Conservation (phyloP, 2,329 filamentous ascomycete genomes). For the Ambrosiella beaveri region DNA sequence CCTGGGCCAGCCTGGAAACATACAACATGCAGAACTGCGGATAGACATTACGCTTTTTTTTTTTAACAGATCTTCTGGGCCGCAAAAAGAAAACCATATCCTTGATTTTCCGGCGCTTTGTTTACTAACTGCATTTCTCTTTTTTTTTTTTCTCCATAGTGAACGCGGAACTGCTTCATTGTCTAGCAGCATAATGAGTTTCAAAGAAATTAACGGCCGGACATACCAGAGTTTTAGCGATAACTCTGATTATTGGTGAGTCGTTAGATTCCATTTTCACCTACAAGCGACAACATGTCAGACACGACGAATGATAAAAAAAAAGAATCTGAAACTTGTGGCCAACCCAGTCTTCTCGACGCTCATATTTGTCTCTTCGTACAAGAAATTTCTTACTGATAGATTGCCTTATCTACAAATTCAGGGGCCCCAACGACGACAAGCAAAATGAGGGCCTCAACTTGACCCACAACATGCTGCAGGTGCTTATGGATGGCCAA, state of each 20-base stretch:
- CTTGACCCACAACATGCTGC: slow-evolving; percentile 10
- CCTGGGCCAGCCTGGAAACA: background rate
- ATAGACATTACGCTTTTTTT: background rate
- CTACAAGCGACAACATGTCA: background rate
- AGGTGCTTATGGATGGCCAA: slow-evolving; percentile 12
- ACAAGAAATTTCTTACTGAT: background rate
- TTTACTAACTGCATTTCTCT: background rate
- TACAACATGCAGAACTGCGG: background rate
- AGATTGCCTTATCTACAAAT: background rate
- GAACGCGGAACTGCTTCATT: slow-evolving; percentile 17
- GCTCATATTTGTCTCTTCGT: background rate
- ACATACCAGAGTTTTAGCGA: slow-evolving; percentile 19
- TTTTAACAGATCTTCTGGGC: background rate
- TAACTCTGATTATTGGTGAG: slow-evolving; percentile 17
- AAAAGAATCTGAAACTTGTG: too few species aligned
- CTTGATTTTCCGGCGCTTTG: background rate
- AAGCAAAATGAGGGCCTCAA: slow-evolving; percentile 15
- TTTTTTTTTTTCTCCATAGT: slow-evolving; percentile 2
- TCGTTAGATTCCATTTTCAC: background rate
- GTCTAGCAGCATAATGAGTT: slow-evolving; percentile 18
- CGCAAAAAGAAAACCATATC: background rate
- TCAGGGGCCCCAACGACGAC: slow-evolving; percentile 17
- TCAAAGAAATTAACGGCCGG: slow-evolving; percentile 19
- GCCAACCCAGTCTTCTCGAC: too few species aligned
- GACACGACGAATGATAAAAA: background rate